phyloP scores from a whole-genome alignment of 768 basidiomycete genomes.

The Sarcomyxa edulis region DNA sequence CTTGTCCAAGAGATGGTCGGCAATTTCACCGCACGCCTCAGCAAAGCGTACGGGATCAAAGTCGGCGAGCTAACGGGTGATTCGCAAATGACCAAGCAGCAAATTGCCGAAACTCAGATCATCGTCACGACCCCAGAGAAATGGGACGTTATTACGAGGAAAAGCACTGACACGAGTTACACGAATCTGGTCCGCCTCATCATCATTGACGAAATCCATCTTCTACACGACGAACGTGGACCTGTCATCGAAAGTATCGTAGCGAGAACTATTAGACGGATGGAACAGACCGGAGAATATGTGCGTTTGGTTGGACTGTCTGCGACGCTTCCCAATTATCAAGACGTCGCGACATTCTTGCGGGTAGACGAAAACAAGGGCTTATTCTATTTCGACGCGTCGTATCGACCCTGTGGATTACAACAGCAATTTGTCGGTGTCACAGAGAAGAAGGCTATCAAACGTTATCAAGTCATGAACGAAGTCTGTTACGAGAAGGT shows the following conservation, averaged over 20 bases:
- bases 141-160: constrained; percentile 99
- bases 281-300: constrained; percentile 92
- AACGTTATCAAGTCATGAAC: constrained; percentile 96
- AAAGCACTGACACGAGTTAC: constrained; percentile 94
- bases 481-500: constrained; percentile 99
- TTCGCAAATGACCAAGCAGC: constrained; percentile 95
- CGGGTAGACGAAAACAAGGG: constrained; percentile 90
- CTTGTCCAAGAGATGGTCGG: constrained; percentile 99
- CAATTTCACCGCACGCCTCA: constrained; percentile 80
- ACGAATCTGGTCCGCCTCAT: constrained; percentile 94
- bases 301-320: constrained; percentile 94
- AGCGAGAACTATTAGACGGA: constrained; percentile 83
- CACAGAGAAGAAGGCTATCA: constrained; percentile 99
- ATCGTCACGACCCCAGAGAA: constrained; percentile 99
- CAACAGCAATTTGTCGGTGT: constrained; percentile 97
- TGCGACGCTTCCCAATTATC: constrained; percentile 97
- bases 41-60: constrained; percentile 57
- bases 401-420: constrained; percentile 90
- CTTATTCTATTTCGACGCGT: constrained; percentile 94
- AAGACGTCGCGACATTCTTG: constrained; percentile 96
- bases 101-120: constrained; percentile 95
- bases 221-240: constrained; percentile 96
- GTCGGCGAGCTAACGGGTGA: constrained; percentile 97
- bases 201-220: constrained; percentile 97
- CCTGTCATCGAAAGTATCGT: constrained; percentile 92